Conservation (phyloP, 2,329 filamentous ascomycete species). For the Aspergillus sp. region DNA sequence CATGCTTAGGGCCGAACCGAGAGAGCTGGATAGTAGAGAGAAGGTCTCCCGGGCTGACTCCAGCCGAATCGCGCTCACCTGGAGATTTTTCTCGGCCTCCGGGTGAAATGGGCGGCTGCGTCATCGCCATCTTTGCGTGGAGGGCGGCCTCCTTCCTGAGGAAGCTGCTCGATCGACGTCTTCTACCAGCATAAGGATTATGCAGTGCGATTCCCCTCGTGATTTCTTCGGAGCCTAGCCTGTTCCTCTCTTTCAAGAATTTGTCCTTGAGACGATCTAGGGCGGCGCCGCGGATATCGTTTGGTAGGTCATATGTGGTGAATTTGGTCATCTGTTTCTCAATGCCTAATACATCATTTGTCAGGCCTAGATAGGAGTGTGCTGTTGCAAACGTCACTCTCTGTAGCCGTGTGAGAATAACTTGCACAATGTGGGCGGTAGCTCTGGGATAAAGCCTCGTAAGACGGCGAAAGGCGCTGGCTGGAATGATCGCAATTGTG, state of each 20-base stretch:
- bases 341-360: slow-evolving; percentile 86
- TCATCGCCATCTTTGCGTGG: slow-evolving; percentile 64
- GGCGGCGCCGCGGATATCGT: slow-evolving; percentile 82
- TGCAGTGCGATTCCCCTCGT: slow-evolving; percentile 95
- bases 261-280: slow-evolving; percentile 89
- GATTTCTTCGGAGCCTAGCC: slow-evolving; percentile 77
- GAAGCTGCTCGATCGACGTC: slow-evolving; percentile 72
- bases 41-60: slow-evolving; percentile 75
- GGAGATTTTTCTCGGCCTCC: slow-evolving; percentile 25
- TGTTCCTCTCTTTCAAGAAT: slow-evolving; percentile 81
- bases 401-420: slow-evolving; percentile 92
- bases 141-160: slow-evolving; percentile 79
- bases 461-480: slow-evolving; percentile 88
- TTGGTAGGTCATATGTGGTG: slow-evolving; percentile 88
- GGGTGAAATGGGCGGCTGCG: slow-evolving; percentile 35
- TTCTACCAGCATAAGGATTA: slow-evolving; percentile 70
- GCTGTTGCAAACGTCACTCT: slow-evolving; percentile 93
- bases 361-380: slow-evolving; percentile 90
- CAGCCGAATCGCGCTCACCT: slow-evolving; percentile 42
- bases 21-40: slow-evolving; percentile 76
- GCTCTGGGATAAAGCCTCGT: slow-evolving; percentile 95
- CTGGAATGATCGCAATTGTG: slow-evolving; percentile 97
- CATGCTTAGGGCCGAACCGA: slow-evolving; percentile 60
- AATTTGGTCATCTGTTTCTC: slow-evolving; percentile 94
- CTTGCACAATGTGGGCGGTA: slow-evolving; percentile 95